Percentiles rank a stretch among this genome's conserved stretches.
phyloP scores from a whole-genome alignment of 305 asterid genomes.

The Solanum chacoense region DNA sequence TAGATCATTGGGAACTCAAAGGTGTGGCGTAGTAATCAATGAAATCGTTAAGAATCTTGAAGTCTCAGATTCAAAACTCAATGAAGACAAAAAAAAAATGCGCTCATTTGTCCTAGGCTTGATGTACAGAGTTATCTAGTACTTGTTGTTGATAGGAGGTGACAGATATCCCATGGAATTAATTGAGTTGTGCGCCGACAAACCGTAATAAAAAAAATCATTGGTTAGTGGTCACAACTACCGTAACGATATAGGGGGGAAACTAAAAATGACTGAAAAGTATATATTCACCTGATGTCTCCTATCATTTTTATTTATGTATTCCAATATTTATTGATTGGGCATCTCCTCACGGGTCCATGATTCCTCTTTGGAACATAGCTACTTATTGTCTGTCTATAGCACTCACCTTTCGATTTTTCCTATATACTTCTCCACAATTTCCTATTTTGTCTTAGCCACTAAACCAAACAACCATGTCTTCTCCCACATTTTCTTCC shows the following conservation, averaged over 20 bases:
- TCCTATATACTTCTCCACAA: conserved; percentile 7
- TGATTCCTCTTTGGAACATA: conserved; percentile 45
- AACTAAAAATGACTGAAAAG: background rate
- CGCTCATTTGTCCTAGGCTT: background rate
- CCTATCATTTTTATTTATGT: background rate
- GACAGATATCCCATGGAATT: accelerated
- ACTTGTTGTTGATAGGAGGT: background rate
- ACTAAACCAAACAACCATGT: conserved; percentile 19
- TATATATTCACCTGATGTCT: background rate
- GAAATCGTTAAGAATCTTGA: no score
- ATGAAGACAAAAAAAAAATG: no score
- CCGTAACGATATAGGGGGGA: background rate
- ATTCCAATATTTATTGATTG: conserved; percentile 8
- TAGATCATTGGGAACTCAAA: background rate
- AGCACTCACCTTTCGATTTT: conserved; percentile 1
- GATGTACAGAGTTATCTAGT: background rate
- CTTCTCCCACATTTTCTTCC: conserved; percentile 7
- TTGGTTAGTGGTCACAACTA: background rate
- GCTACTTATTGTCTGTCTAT: conserved; percentile 11
- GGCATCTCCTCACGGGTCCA: conserved; percentile 41
- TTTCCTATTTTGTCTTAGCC: conserved; percentile 32
- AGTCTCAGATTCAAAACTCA: background rate
- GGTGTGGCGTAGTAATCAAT: background rate
- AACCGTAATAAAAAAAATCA: background rate
- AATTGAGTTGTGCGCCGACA: background rate